Percentiles rank a stretch among this genome's conserved stretches.
Conservation (phyloP, 345 rosid genomes). For the Eucalyptus marginata region DNA sequence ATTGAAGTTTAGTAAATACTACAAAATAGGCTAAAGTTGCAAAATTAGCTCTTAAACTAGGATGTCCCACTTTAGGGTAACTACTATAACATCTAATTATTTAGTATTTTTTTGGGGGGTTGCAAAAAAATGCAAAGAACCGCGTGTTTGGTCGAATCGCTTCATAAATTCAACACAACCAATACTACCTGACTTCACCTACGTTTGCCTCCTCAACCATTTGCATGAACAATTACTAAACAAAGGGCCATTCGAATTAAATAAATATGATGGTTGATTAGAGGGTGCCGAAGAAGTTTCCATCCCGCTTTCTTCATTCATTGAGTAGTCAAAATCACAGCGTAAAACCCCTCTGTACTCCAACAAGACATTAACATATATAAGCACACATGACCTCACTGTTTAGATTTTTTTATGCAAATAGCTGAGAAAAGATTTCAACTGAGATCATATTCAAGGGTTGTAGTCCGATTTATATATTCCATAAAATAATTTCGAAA, state of each 20-base stretch:
- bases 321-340: constrained; percentile 5
- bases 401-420: not conserved
- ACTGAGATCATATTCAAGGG: not conserved
- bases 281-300: not conserved
- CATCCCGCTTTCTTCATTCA: not conserved
- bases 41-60: not conserved
- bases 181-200: not conserved
- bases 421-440: not conserved
- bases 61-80: not conserved
- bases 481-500: not conserved
- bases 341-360: constrained; percentile 14
- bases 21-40: not conserved
- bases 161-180: not conserved
- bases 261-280: not conserved
- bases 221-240: not conserved
- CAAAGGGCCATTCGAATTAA: not conserved
- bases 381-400: not conserved
- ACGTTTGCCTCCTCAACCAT: not conserved
- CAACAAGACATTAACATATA: not conserved
- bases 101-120: too few species aligned
- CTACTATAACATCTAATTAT: not conserved
- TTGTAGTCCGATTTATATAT: not conserved
- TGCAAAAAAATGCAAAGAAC: not conserved
- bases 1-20: not conserved
- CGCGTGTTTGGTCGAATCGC: not conserved